These are phyloP conservation scores for Zymoseptoria crescenta DNA, from an alignment of 2,329 filamentous ascomycete species.

Conservation along the genomic window DNA sequence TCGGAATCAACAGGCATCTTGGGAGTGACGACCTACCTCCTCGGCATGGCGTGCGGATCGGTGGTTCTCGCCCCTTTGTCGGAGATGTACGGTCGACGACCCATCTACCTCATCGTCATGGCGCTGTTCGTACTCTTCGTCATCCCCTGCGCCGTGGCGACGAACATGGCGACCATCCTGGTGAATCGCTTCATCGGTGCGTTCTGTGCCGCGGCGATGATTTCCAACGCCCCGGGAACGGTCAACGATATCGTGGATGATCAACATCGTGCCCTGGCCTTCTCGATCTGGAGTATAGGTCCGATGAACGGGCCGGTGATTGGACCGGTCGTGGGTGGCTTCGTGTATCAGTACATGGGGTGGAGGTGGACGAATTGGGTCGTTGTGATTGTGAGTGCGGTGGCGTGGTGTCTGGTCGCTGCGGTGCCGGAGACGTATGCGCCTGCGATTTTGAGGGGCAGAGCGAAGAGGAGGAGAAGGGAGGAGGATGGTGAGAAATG, in stretches of 20 bases:
- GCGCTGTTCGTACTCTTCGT: slow-evolving; percentile 59
- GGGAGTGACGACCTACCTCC: slow-evolving; percentile 69
- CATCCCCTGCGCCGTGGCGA: slow-evolving; percentile 63
- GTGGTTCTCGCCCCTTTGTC: slow-evolving; percentile 66
- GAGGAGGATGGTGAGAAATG: slow-evolving; percentile 63
- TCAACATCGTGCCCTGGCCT: slow-evolving; percentile 70
- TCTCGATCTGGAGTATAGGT: slow-evolving; percentile 75
- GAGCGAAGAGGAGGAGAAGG: slow-evolving; percentile 56
- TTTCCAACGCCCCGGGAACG: slow-evolving; percentile 74
- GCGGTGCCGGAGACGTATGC: slow-evolving; percentile 68
- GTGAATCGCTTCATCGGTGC: slow-evolving; percentile 66
- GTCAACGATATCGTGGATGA: slow-evolving; percentile 77
- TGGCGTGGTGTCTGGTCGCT: slow-evolving; percentile 51
- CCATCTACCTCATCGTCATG: slow-evolving; percentile 61
- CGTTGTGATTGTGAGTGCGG: slow-evolving; percentile 61
- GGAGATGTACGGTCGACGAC: slow-evolving; percentile 60
- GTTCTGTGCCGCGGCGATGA: slow-evolving; percentile 68
- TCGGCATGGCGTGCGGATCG: slow-evolving; percentile 65
- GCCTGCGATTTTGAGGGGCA: slow-evolving; percentile 60
- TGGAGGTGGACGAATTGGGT: slow-evolving; percentile 90
- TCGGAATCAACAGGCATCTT: slow-evolving; percentile 58
- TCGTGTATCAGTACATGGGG: slow-evolving; percentile 66
- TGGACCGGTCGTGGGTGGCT: slow-evolving; percentile 71
- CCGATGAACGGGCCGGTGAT: slow-evolving; percentile 67
- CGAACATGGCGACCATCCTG: slow-evolving; percentile 61